Conservation (phyloP, 208 protist genomes). For the Porcisia deanei region DNA sequence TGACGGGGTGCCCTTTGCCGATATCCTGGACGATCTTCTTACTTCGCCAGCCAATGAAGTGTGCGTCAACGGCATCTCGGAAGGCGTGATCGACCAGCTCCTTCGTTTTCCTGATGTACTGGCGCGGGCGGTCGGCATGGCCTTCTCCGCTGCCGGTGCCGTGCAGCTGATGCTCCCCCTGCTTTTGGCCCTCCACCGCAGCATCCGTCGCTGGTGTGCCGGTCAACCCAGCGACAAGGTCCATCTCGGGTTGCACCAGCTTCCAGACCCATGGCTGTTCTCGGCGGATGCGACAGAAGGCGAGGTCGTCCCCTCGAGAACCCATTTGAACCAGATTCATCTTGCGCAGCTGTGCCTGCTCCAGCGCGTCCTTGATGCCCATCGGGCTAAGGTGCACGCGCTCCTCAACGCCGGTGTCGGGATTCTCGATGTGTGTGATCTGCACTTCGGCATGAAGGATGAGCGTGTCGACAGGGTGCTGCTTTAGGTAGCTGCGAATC, state of each 20-base stretch:
- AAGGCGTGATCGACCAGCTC: conserved; percentile 76
- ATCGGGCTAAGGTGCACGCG: conserved; percentile 68
- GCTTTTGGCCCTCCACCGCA: not conserved
- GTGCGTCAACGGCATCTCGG: conserved; percentile 84
- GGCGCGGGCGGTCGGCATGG: conserved; percentile 1
- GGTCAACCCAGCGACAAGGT: conserved; percentile 31
- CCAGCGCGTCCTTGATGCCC: conserved; percentile 65
- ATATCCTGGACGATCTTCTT: conserved; percentile 87
- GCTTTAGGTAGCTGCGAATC: conserved; percentile 58
- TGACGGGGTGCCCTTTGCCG: conserved; percentile 71
- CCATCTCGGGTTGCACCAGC: conserved; percentile 69
- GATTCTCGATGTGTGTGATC: conserved; percentile 86
- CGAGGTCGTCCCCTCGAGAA: conserved; percentile 50
- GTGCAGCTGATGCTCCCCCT: conserved; percentile 3
- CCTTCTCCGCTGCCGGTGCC: conserved; percentile 9
- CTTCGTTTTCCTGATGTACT: conserved; percentile 32
- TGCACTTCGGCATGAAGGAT: conserved; percentile 66
- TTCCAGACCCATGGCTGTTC: conserved; percentile 62
- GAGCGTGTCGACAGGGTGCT: conserved; percentile 81
- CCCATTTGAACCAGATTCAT: conserved; percentile 91
- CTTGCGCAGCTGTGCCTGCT: conserved; percentile 53
- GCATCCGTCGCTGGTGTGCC: conserved; percentile 11
- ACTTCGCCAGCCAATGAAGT: conserved; percentile 90
- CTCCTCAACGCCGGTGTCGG: conserved; percentile 65
- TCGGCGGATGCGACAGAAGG: conserved; percentile 81